Evolutionary conservation across 2,329 filamentous ascomycete genomes (phyloP).

Genomic region (Neonectria neomacrospora): DNA sequence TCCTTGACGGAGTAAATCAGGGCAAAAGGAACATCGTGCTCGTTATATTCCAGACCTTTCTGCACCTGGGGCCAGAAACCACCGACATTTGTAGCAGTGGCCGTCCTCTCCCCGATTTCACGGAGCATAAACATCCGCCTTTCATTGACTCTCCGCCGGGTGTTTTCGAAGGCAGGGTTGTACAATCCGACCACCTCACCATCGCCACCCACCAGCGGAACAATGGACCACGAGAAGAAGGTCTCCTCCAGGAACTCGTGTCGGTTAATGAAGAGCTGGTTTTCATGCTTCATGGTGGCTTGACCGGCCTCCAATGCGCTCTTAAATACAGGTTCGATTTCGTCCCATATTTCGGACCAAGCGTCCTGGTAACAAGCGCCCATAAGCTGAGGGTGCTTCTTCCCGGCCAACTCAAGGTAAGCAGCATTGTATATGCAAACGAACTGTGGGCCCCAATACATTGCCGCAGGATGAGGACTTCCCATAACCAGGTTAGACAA

Average conservation of each 20-base stretch:
- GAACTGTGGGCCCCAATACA: conserved; percentile 82
- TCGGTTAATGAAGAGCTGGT: conserved; percentile 77
- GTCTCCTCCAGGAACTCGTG: conserved; percentile 80
- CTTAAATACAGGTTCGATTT: conserved; percentile 74
- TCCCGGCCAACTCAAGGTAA: conserved; percentile 76
- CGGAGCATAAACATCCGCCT: conserved; percentile 81
- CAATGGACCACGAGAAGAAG: conserved; percentile 85
- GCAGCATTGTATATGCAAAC: conserved; percentile 79
- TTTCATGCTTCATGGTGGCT: conserved; percentile 86
- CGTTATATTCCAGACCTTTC: conserved; percentile 76
- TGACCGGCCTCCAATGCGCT: conserved; percentile 76
- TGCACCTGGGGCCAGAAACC: conserved; percentile 79
- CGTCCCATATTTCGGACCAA: conserved; percentile 81
- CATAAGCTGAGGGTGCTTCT: conserved; percentile 82
- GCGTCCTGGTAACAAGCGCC: conserved; percentile 74
- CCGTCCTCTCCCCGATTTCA: conserved; percentile 80
- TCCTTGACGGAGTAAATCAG: conserved; percentile 81
- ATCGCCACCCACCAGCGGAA: conserved; percentile 79
- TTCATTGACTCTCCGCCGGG: conserved; percentile 80
- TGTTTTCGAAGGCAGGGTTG: conserved; percentile 86
- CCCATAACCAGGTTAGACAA: conserved; percentile 88
- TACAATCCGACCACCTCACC: conserved; percentile 81
- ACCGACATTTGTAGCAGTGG: conserved; percentile 76
- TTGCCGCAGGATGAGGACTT: conserved; percentile 77
- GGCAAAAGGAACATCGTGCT: conserved; percentile 79